Percentiles rank a stretch among this genome's conserved stretches.
These are phyloP conservation scores for Amanita exitialis DNA, from an alignment of 768 basidiomycete species.

Conservation along the genomic window DNA sequence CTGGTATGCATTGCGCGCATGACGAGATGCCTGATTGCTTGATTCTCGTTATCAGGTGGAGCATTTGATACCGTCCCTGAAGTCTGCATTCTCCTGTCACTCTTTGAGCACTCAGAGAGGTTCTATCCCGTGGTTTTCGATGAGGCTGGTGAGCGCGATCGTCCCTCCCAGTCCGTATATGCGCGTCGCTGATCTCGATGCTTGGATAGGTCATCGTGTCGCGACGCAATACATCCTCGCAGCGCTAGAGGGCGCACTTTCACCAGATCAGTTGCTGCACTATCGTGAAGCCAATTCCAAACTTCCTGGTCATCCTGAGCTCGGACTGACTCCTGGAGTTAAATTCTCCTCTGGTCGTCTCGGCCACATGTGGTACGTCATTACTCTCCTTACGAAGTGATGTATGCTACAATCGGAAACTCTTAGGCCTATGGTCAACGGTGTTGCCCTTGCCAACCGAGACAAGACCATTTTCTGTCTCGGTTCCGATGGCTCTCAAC, in stretches of 20 bases:
- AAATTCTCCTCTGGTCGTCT: slow-evolving; percentile 92
- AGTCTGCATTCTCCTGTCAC: slow-evolving; percentile 65
- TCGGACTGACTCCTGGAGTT: slow-evolving; percentile 85
- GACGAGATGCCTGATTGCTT: slow-evolving; percentile 1
- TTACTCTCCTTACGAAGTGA: neutral
- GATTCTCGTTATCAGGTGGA: slow-evolving; percentile 29
- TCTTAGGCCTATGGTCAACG: slow-evolving; percentile 66
- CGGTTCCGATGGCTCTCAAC: slow-evolving; percentile 86
- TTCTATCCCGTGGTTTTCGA: slow-evolving; percentile 69
- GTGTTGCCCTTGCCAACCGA: slow-evolving; percentile 70
- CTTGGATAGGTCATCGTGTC: slow-evolving; percentile 65
- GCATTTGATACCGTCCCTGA: slow-evolving; percentile 78
- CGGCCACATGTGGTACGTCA: slow-evolving; percentile 70
- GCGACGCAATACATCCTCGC: slow-evolving; percentile 84
- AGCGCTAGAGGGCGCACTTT: slow-evolving; percentile 62
- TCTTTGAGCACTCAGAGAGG: slow-evolving; percentile 57
- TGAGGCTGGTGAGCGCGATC: slow-evolving; percentile 53
- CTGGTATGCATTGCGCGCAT: slow-evolving; percentile 32
- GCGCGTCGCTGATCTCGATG: neutral
- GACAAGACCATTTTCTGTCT: slow-evolving; percentile 74
- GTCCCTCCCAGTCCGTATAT: neutral
- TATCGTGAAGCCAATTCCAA: slow-evolving; percentile 83
- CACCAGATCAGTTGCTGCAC: slow-evolving; percentile 68
- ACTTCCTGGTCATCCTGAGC: slow-evolving; percentile 83
- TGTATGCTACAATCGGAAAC: neutral